Evolutionary conservation across 495 filamentous ascomycete species (phyloP), one percentile per base, ranked within the genome.

Genomic region (Glarea lozoyensis): DNA sequence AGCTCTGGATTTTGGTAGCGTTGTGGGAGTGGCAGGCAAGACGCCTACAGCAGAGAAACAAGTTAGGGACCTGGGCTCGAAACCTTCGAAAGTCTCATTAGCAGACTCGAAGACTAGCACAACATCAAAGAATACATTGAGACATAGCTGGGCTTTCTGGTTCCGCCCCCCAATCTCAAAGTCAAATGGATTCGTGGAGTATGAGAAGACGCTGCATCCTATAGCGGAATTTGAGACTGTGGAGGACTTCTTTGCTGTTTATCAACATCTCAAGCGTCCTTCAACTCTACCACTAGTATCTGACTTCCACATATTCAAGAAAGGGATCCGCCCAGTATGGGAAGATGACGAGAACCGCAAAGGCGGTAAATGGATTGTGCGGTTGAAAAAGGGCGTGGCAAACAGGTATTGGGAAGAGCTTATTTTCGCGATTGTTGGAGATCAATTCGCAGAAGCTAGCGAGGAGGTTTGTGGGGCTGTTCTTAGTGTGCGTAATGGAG

Each of bases 321-420:
- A 93, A 56, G 93, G 88, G 36, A 88, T 97, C 21, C 79, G 92
- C 45, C 92, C 92, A 27, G 92, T 97, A 57, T 98, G 92, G 92
- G 92, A 98, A 64, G 92, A 98, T 55, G 86, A 94, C 39, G 88
- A 90, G 53, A 98, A 98, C 65, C 94, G 86, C 66, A 76, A 79
- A 40, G 92, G 92, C 40, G 92, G 92, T 20, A 98, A 98, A 69
- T 98, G 90, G 89, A 86, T 94, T 39, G 79, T 98, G 57, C 70
- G 90, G 52, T 64, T 98, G 51, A 94, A 90, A 75, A 98, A 98
- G 69, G 92, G 92, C 19, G 86, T 97, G 16, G 82, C 85, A 10
- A 93, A 96, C 63, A 81, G 93, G 31, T 98, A 95, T 66, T 98
- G 93, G 85, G 92, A 98, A 68, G 88, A 98, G 58, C 69, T 98